phyloP scores from a whole-genome alignment of 441 rosid genomes.

The Melastoma candidum region DNA sequence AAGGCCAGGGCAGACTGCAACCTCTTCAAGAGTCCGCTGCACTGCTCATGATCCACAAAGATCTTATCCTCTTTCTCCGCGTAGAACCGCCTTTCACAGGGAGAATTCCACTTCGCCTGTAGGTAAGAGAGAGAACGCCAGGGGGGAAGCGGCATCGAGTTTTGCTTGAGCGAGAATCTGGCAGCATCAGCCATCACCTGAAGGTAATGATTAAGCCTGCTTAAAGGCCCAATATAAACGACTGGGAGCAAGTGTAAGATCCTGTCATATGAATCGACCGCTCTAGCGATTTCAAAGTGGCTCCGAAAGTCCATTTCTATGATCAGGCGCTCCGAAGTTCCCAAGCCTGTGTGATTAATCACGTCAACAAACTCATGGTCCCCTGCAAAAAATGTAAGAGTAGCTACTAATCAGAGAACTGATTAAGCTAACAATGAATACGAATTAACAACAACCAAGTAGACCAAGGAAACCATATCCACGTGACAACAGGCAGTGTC shows the following conservation, averaged over 20 bases:
- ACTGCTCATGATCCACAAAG: constrained; percentile 39
- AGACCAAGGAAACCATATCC: no score
- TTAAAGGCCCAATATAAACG: constrained; percentile 59
- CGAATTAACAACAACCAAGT: no score
- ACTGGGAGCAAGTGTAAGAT: constrained; percentile 67
- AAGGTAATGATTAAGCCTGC: constrained; percentile 60
- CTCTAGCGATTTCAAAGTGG: constrained; percentile 91
- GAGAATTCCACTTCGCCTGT: constrained; percentile 80
- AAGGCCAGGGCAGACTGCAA: constrained; percentile 48
- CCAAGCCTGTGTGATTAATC: constrained; percentile 26
- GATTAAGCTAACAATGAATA: no score
- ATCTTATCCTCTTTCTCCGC: constrained; percentile 24
- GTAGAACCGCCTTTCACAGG: constrained; percentile 39
- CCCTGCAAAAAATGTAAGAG: constrained; percentile 33
- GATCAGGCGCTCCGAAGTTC: constrained; percentile 56
- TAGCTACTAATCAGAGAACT: no score
- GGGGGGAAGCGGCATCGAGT: constrained; percentile 92
- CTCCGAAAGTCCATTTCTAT: constrained; percentile 79
- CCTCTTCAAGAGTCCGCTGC: constrained; percentile 58
- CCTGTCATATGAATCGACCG: constrained; percentile 67
- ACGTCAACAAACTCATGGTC: constrained; percentile 85
- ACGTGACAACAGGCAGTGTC: not conserved
- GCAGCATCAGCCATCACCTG: constrained; percentile 88
- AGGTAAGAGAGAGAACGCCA: constrained; percentile 86
- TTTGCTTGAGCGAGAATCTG: constrained; percentile 64